Evolutionary conservation across 2,329 filamentous ascomycete species (phyloP).

Genomic region (Ceratocystiopsis sp.): DNA sequence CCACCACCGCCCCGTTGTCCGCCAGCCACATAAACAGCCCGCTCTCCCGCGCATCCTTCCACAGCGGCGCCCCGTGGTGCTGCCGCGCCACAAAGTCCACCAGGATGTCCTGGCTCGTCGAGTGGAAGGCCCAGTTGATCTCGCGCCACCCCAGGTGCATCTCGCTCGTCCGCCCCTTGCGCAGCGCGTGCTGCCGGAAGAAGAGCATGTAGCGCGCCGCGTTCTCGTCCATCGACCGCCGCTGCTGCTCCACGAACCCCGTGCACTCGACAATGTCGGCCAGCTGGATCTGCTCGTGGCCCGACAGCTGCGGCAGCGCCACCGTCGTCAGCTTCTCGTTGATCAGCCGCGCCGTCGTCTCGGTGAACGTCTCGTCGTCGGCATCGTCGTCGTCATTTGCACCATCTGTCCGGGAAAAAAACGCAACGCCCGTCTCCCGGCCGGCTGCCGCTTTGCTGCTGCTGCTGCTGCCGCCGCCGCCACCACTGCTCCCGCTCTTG

Average conservation of each 20-base stretch:
- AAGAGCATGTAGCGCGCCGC: constrained; percentile 77
- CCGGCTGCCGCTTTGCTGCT: background rate
- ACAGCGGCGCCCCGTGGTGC: constrained; percentile 62
- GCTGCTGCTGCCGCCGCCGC: background rate
- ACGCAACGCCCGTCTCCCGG: constrained; percentile 13
- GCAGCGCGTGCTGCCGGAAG: constrained; percentile 64
- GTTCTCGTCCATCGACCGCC: constrained; percentile 79
- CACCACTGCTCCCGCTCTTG: constrained; percentile 6
- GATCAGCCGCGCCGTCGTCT: constrained; percentile 50
- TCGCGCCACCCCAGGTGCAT: constrained; percentile 59
- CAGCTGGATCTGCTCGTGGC: constrained; percentile 71
- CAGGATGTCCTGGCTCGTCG: constrained; percentile 74
- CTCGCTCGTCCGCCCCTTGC: constrained; percentile 46
- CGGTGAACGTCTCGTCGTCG: constrained; percentile 49
- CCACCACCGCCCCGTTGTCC: constrained; percentile 58
- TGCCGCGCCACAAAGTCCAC: constrained; percentile 67
- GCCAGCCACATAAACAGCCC: constrained; percentile 93
- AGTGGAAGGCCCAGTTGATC: constrained; percentile 75
- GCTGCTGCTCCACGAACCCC: constrained; percentile 69
- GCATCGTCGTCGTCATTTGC: constrained; percentile 21
- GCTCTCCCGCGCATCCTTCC: constrained; percentile 71
- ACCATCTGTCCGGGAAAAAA: constrained; percentile 18
- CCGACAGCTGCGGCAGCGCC: constrained; percentile 63
- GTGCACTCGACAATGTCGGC: constrained; percentile 74
- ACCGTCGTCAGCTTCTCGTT: constrained; percentile 62